phyloP scores from a whole-genome alignment of 495 filamentous ascomycete genomes.

The Penicillium tannophilum region DNA sequence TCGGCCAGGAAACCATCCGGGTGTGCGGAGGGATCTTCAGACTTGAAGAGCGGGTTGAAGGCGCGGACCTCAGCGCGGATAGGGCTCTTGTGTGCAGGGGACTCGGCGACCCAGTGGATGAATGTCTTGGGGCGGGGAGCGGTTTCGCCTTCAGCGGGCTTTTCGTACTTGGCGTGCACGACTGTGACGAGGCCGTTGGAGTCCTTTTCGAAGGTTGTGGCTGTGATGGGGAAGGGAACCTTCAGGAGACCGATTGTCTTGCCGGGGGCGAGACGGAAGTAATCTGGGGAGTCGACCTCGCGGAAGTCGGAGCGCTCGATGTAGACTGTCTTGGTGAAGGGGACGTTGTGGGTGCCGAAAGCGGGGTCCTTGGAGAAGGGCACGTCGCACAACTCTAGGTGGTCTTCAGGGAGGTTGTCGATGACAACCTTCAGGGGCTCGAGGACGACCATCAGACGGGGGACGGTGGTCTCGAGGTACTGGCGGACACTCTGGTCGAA shows the following conservation, averaged over 20 bases:
- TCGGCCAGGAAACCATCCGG: conserved; percentile 79
- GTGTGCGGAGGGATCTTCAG: conserved; percentile 71
- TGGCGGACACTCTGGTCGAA: conserved; percentile 79
- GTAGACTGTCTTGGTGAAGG: conserved; percentile 83
- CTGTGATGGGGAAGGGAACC: conserved; percentile 79
- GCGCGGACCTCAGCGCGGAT: conserved; percentile 78
- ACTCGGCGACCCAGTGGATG: conserved; percentile 85
- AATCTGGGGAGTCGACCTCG: conserved; percentile 78
- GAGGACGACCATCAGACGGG: conserved; percentile 78
- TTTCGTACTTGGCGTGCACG: conserved; percentile 47
- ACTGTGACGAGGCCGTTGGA: conserved; percentile 63
- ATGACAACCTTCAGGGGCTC: conserved; percentile 73
- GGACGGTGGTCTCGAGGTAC: conserved; percentile 82
- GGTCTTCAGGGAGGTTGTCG: conserved; percentile 70
- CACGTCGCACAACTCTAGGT: conserved; percentile 60
- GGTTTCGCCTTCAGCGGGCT: conserved; percentile 49
- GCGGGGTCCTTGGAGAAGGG: conserved; percentile 65
- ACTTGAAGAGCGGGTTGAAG: conserved; percentile 84
- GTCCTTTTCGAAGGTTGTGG: conserved; percentile 74
- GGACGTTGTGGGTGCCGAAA: conserved; percentile 56
- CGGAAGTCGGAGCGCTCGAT: conserved; percentile 94
- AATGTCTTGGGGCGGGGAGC: conserved; percentile 73
- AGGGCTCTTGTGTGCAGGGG: conserved; percentile 59
- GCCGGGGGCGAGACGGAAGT: conserved; percentile 90
- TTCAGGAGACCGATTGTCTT: conserved; percentile 88